Percentiles rank a stretch among this genome's conserved stretches.
Conservation (phyloP, 2,329 filamentous ascomycete genomes). For the Teratosphaeriaceae sp. region DNA sequence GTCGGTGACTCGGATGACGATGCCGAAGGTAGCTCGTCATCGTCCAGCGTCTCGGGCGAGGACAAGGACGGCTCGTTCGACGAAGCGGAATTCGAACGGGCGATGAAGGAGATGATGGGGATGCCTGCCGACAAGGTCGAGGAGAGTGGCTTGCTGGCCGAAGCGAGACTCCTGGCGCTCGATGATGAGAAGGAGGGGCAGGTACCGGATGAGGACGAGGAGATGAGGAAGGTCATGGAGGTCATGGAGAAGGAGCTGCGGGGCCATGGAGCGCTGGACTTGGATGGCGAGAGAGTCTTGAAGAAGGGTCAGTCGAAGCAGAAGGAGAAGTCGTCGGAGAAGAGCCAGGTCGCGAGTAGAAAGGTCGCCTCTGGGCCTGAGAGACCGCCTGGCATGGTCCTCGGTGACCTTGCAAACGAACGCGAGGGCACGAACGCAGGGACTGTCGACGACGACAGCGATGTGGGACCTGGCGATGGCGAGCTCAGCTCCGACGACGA, state of each 20-base stretch:
- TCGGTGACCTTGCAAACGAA: conserved; percentile 25
- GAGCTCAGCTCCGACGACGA: conserved; percentile 37
- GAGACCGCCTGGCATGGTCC: conserved; percentile 20
- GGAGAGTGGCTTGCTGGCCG: conserved; percentile 26
- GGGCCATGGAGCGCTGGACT: conserved; percentile 55
- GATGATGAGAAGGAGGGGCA: conserved; percentile 40
- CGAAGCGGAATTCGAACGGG: conserved; percentile 73
- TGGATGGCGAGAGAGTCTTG: conserved; percentile 22
- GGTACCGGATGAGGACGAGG: conserved; percentile 47
- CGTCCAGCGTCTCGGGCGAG: conserved; percentile 50
- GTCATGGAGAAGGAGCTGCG: conserved; percentile 69
- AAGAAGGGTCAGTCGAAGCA: conserved; percentile 18
- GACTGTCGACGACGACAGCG: conserved; percentile 24
- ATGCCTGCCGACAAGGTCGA: conserved; percentile 41
- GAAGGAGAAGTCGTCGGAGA: neutral
- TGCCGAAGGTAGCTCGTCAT: conserved; percentile 36
- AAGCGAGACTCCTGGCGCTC: conserved; percentile 30
- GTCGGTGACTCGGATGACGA: conserved; percentile 65
- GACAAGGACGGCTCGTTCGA: conserved; percentile 70
- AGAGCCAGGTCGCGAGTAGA: conserved; percentile 4
- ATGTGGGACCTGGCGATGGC: conserved; percentile 32
- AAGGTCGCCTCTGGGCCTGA: conserved; percentile 25
- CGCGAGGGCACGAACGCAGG: conserved; percentile 14
- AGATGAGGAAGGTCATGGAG: conserved; percentile 58
- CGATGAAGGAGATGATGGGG: conserved; percentile 93